Evolutionary conservation across 1,139 yeast species (phyloP).

Genomic region (Kluyveromyces sp.): DNA sequence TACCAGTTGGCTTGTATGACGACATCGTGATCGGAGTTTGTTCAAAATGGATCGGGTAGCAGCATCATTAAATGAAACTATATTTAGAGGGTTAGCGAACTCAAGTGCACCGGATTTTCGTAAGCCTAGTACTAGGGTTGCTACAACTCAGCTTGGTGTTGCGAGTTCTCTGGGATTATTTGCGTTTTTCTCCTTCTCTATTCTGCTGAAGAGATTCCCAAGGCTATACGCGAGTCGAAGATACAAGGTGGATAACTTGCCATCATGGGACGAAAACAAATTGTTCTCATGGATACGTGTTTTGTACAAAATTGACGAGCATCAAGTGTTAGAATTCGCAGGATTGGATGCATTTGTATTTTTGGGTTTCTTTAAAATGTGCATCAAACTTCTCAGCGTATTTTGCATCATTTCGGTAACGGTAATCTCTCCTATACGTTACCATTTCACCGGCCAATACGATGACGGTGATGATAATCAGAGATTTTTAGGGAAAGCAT

Average conservation of each 20-base stretch:
- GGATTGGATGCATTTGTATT: constrained; percentile 92
- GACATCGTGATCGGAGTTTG: background rate
- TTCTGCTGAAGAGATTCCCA: constrained; percentile 61
- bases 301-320: constrained; percentile 58
- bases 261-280: constrained; percentile 44
- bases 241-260: constrained; percentile 32
- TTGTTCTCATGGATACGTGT: constrained; percentile 76
- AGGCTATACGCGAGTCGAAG: constrained; percentile 59
- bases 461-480: constrained; percentile 38
- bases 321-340: constrained; percentile 76
- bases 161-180: constrained; percentile 57
- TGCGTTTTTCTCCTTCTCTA: constrained; percentile 58
- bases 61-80: background rate
- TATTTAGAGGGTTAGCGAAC: background rate
- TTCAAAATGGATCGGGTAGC: background rate
- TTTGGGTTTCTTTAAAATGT: constrained; percentile 67
- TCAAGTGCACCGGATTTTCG: constrained; percentile 32
- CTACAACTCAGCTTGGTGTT: constrained; percentile 47
- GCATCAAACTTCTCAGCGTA: constrained; percentile 47
- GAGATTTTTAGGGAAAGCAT: constrained; percentile 10
- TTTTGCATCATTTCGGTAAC: constrained; percentile 52
- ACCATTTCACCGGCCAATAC: constrained; percentile 56
- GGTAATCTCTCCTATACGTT: constrained; percentile 62
- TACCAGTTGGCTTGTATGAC: background rate
- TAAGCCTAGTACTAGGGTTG: constrained; percentile 39